phyloP scores from a whole-genome alignment of 306 rosid genomes.

The Crataegus laevigata region DNA sequence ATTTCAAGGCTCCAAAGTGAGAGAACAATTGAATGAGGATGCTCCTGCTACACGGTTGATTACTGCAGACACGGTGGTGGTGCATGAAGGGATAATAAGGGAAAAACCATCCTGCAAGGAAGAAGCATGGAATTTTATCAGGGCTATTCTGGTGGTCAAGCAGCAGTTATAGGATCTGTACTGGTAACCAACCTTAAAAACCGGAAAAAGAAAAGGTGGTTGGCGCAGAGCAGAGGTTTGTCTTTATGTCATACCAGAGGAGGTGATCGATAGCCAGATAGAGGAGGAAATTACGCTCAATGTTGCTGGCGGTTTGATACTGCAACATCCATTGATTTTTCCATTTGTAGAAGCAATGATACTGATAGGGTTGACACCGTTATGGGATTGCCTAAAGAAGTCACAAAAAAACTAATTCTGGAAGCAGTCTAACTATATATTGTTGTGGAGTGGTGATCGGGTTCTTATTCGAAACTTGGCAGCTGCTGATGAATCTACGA shows the following conservation, averaged over 20 bases:
- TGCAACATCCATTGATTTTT: slow-evolving; percentile 77
- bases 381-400: slow-evolving; percentile 88
- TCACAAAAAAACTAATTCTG: slow-evolving; percentile 55
- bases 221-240: slow-evolving; percentile 95
- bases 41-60: slow-evolving; percentile 47
- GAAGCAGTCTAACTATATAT: slow-evolving; percentile 47
- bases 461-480: not conserved
- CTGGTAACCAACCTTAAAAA: slow-evolving; percentile 65
- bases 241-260: slow-evolving; percentile 76
- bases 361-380: slow-evolving; percentile 79
- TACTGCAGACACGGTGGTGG: slow-evolving; percentile 96
- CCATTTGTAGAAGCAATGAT: slow-evolving; percentile 77
- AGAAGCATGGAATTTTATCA: slow-evolving; percentile 80
- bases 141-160: slow-evolving; percentile 87
- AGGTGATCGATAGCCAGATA: slow-evolving; percentile 68
- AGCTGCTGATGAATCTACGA: not conserved
- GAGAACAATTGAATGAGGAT: slow-evolving; percentile 37
- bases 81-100: slow-evolving; percentile 61
- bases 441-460: not conserved
- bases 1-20: slow-evolving; percentile 40
- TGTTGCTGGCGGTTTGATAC: slow-evolving; percentile 86
- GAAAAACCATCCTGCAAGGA: slow-evolving; percentile 77
- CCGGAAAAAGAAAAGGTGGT: slow-evolving; percentile 67
- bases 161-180: slow-evolving; percentile 78
- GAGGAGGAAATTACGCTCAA: slow-evolving; percentile 68